Percentiles rank a stretch among this genome's conserved stretches.
Evolutionary conservation across 169 alveolate species (phyloP).

Genomic region (Plasmodium berghei): DNA sequence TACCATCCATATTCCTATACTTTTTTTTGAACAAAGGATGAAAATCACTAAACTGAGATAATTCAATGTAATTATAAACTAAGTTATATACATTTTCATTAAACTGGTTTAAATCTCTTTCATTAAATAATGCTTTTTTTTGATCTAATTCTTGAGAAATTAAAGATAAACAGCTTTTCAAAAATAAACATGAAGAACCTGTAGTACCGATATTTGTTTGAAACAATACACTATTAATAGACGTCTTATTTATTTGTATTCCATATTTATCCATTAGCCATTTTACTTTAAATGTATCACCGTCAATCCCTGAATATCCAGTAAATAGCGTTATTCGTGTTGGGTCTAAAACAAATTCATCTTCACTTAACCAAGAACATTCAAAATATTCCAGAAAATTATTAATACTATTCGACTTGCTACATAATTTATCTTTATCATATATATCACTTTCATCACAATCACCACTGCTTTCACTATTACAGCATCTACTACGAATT

Average conservation of each 20-base stretch:
- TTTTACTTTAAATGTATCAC: constrained; percentile 82
- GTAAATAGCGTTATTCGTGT: constrained; percentile 80
- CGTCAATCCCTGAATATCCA: constrained; percentile 79
- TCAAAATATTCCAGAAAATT: constrained; percentile 76
- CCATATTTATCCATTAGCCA: constrained; percentile 84
- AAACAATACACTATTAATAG: constrained; percentile 78
- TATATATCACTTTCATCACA: background rate
- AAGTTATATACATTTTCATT: constrained; percentile 72
- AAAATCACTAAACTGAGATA: constrained; percentile 67
- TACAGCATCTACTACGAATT: background rate
- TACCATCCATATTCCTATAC: background rate
- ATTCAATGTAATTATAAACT: constrained; percentile 61
- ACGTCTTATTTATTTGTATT: constrained; percentile 79
- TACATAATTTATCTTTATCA: constrained; percentile 4
- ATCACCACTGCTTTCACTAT: background rate
- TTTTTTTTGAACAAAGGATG: constrained; percentile 64
- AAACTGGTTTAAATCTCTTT: constrained; percentile 76
- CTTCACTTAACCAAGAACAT: constrained; percentile 80
- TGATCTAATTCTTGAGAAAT: constrained; percentile 74
- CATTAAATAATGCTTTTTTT: constrained; percentile 51
- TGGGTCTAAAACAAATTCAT: constrained; percentile 82
- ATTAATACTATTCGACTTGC: constrained; percentile 7
- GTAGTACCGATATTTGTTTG: constrained; percentile 82
- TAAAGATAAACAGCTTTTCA: constrained; percentile 73
- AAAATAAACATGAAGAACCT: constrained; percentile 78